Conservation (phyloP, 2,329 filamentous ascomycete species). For the Fulvia fulva region DNA sequence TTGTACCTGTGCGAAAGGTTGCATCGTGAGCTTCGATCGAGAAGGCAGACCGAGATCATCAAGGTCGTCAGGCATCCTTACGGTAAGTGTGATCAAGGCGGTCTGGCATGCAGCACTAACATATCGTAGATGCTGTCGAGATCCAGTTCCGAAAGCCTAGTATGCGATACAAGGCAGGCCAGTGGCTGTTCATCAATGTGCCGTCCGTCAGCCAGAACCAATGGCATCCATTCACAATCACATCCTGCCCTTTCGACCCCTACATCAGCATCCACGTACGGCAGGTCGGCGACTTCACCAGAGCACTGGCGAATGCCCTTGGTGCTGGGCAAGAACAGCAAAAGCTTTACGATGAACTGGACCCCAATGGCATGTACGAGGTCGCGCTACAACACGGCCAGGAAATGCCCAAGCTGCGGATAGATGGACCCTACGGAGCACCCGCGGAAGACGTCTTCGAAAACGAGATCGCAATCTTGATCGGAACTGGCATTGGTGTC, state of each 20-base stretch:
- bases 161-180: slow-evolving; percentile 96
- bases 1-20: slow-evolving; percentile 84
- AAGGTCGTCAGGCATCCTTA: slow-evolving; percentile 95
- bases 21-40: slow-evolving; percentile 82
- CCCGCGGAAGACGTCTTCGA: slow-evolving; percentile 97
- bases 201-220: slow-evolving; percentile 83
- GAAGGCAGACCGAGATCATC: slow-evolving; percentile 81
- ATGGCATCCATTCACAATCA: slow-evolving; percentile 99
- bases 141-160: slow-evolving; percentile 95
- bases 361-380: slow-evolving; percentile 96
- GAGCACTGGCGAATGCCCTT: slow-evolving; percentile 88
- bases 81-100: slow-evolving; percentile 52
- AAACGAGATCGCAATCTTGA: slow-evolving; percentile 81
- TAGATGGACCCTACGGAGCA: slow-evolving; percentile 94
- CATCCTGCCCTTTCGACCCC: slow-evolving; percentile 91
- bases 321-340: slow-evolving; percentile 83
- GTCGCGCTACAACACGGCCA: slow-evolving; percentile 91
- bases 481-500: slow-evolving; percentile 82
- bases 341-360: slow-evolving; percentile 84
- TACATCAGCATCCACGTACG: slow-evolving; percentile 93
- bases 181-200: slow-evolving; percentile 96
- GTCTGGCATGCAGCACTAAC: slow-evolving; percentile 9
- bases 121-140: slow-evolving; percentile 73
- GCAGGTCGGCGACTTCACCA: slow-evolving; percentile 95
- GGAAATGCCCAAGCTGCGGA: slow-evolving; percentile 81